Conservation (phyloP, 2,329 filamentous ascomycete genomes). For the Ramularia collo-cygni region DNA sequence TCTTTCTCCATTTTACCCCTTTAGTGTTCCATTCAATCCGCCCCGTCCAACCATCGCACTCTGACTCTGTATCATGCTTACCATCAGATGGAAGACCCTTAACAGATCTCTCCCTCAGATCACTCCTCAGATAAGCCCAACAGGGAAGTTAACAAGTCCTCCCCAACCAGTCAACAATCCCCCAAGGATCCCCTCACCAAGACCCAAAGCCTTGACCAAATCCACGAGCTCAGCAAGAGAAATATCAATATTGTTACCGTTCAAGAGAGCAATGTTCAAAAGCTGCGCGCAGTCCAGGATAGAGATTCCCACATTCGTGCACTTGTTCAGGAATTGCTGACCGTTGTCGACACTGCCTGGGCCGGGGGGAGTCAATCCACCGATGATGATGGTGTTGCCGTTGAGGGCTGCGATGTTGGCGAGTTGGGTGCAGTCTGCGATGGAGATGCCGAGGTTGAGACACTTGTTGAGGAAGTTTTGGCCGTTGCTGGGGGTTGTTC, state of each 20-base stretch:
- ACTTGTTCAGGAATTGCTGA: conserved; percentile 8
- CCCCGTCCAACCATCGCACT: too few relatives aligned
- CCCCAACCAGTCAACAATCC: too few relatives aligned
- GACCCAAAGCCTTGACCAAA: conserved; percentile 4
- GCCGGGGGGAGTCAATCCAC: neutral
- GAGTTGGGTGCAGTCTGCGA: conserved; percentile 11
- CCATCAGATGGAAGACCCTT: too few relatives aligned
- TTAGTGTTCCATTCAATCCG: too few relatives aligned
- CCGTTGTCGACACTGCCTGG: conserved; percentile 9
- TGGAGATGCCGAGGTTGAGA: conserved; percentile 8
- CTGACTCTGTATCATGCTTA: too few relatives aligned
- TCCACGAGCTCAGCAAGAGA: neutral
- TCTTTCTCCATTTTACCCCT: too few relatives aligned
- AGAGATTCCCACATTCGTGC: conserved; percentile 10
- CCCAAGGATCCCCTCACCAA: neutral
- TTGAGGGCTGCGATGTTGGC: conserved; percentile 11
- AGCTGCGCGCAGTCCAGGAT: conserved; percentile 11
- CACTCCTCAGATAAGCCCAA: too few relatives aligned
- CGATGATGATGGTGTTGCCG: conserved; percentile 9
- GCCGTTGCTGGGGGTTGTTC: conserved; percentile 9
- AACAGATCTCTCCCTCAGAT: too few relatives aligned
- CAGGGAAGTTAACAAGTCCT: too few relatives aligned
- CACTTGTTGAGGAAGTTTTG: conserved; percentile 8
- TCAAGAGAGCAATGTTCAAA: conserved; percentile 8
- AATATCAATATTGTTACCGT: conserved; percentile 9